Evolutionary conservation across 2,329 filamentous ascomycete species (phyloP), one percentile per base, ranked within the genome.

Genomic region (Iodosphaeria phyllophila): DNA sequence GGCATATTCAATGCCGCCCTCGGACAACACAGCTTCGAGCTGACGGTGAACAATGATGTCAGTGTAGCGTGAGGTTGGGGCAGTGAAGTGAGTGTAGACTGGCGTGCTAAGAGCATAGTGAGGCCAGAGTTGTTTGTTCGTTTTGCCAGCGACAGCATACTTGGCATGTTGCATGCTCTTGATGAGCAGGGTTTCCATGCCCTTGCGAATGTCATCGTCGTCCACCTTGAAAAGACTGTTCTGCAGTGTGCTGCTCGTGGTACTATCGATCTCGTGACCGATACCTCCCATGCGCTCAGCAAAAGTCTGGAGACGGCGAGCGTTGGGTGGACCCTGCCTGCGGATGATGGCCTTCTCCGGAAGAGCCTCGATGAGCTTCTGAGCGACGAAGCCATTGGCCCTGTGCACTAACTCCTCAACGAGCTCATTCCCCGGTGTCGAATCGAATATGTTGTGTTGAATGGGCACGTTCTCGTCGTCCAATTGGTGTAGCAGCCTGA

Each of bases 391-490:
- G 23, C 70, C 65, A 47, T 98, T 95, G 30, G 80, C 78, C 58
- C 91, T 92, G 60, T 92, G 78, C 54, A 82, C 75, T 26, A 98
- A 60, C 56, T 98, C 89, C 49, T 98, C 89, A 22, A 93, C 80
- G 33, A 95, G 68, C 53, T 95, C 86, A 34, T 91, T 82, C 3
- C 84, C 80, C 7, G 74, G 62, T 8, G 80, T 82, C 16, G 80
- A 86, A 47, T 93, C 75, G 43, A 95, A 98, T 35, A 98, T 78
- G 54, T 95, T 98, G 47, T 82, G 71, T 54, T 92, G 83, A 20
- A 95, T 84, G 3, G 86, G 89, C 26, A 93, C 82, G 48, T 95
- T 95, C 60, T 98, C 89, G 39, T 98, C 89, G 38, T 98, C 89
- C 20, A 95, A 64, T 52, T 92, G 84, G 51, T 92, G 83, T 32